Base-by-base conservation (phyloP, 2,329 filamentous ascomycete genomes). In the Diplodia sapinea region DNA sequence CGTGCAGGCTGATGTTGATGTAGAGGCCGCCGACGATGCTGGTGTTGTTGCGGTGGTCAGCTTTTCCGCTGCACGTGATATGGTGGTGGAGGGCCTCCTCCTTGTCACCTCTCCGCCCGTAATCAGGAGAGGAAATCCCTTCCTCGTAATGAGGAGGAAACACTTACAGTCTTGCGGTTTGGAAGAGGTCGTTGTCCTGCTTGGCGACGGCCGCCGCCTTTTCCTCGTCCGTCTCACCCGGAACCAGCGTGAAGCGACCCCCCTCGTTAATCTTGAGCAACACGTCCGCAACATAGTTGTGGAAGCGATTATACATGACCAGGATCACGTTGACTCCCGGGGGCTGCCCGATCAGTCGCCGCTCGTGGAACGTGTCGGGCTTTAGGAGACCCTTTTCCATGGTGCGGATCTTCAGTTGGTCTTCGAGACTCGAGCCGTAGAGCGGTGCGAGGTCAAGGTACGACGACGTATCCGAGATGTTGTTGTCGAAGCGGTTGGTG, bases 371-470 rank as follows among this genome's bases (percentile, higher is more conserved):
- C 9, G 72, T 75, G 65, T 80, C 78, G 4, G 77, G 75, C 68
- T 82, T 80, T 3, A 82, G 73, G 6, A 77, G 70, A 9, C 81
- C 81, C 11, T 75, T 69, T 47, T 77, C 76, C 67, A 76, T 77
- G 17, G 75, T 77, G 3, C 80, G 75, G 9, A 80, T 73, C 54
- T 71, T 72, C 2, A 72, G 59, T 43, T 82, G 80, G 56, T 76
- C 74, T 15, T 77, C 74, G 4, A 71, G 55, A 7, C 70, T 78
- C 56, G 71, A 76, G 1, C 82, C 82, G 69, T 84, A 84, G 0
- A 84, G 71, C 0, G 81, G 82, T 3, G 80, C 76, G 0, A 84
- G 72, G 65, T 84, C 82, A 9, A 84, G 75, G 67, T 84, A 84
- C 0, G 82, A 84, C 0, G 82, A 83, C 0, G 74, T 80, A 20